Percentiles rank a stretch among this genome's conserved stretches.
These are phyloP conservation scores for Circinella minor DNA, from an alignment of 371 early-diverging fungal species.

Conservation along the genomic window DNA sequence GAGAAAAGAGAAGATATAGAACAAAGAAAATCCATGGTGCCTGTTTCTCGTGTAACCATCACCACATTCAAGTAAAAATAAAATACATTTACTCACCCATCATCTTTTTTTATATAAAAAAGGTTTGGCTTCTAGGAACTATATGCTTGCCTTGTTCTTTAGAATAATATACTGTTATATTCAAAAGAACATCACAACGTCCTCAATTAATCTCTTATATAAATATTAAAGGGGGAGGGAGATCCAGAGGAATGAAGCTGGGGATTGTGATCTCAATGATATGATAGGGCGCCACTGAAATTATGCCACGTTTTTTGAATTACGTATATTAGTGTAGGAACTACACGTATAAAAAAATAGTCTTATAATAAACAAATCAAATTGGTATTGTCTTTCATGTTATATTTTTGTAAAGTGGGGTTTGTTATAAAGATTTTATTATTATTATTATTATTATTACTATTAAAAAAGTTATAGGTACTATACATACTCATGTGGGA, in stretches of 20 bases:
- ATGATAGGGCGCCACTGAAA: conserved; percentile 3
- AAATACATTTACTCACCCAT: not conserved
- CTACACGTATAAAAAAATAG: not conserved
- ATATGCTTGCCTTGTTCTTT: not conserved
- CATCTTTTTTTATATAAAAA: not conserved
- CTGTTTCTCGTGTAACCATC: not conserved
- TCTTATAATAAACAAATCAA: no score
- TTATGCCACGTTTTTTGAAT: not conserved
- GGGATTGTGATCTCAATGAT: not conserved
- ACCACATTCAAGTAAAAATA: not conserved
- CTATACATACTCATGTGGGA: no score
- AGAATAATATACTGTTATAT: not conserved
- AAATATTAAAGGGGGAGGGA: not conserved
- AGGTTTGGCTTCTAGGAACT: no score
- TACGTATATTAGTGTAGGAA: not conserved
- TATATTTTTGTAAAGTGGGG: no score
- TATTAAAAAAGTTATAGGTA: no score
- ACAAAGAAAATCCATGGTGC: not conserved
- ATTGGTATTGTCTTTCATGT: no score
- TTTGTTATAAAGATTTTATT: no score
- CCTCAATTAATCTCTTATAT: not conserved
- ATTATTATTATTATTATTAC: no score
- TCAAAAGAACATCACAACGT: not conserved
- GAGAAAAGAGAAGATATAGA: not conserved
- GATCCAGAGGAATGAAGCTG: not conserved